Evolutionary conservation across 2,329 filamentous ascomycete genomes (phyloP), one percentile per base, ranked within the genome.

Genomic region (Hypocreales sp.): DNA sequence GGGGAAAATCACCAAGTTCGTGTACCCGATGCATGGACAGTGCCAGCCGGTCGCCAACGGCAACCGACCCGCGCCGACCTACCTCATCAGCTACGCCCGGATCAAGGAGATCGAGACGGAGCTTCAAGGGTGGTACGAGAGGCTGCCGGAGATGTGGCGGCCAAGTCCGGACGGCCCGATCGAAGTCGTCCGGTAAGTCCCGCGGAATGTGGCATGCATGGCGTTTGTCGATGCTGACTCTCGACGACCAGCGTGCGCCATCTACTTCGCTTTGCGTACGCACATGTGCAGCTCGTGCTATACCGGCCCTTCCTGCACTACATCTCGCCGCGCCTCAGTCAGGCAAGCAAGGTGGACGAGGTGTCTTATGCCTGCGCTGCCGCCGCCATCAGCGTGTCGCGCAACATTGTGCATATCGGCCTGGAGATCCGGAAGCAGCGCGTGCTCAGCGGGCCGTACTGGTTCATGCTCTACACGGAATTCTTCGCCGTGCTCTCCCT

Each of bases 291-390:
- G 44, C 74, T 90, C 48, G 72, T 90, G 43, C 56, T 90, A 2
- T 90, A 90, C 42, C 64, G 82, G 12, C 82, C 82, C 0, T 90
- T 90, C 46, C 55, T 90, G 9, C 82, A 90, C 46, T 90, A 87
- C 39, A 73, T 83, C 11, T 83, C 80, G 7, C 72, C 72, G 8
- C 61, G 68, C 23, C 54, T 70, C 3, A 63, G 60, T 26, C 57
- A 61, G 27, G 61, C 60, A 8, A 69, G 61, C 35, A 58, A 59
- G 25, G 58, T 80, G n/a, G 79, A 86, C 40, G 75, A 83, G 38
- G 63, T 79, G 28, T 80, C 79, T 2, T 87, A 83, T 45, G 78
- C 79, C 9, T 87, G 79, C 38, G 69, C 69, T 2, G 62, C 67
- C 2, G 67, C 66, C 1, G 67, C 66, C 3, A 64, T 73, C 28